phyloP scores from a whole-genome alignment of 2,329 filamentous ascomycete genomes.

The Colletotrichum tropicicola region DNA sequence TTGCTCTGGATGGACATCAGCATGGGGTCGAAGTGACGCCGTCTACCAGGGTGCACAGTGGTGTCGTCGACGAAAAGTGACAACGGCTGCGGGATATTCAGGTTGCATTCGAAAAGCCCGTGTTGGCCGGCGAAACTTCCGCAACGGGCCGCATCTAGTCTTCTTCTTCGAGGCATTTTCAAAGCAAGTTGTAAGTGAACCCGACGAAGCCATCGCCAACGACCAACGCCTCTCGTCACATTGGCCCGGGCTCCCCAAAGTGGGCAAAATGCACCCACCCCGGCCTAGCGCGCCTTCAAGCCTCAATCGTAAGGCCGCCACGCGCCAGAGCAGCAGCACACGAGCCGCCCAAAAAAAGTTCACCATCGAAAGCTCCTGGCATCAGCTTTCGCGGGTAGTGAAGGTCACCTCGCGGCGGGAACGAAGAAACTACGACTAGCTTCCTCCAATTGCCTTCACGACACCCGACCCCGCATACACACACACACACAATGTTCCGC shows the following conservation, averaged over 20 bases:
- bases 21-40: too few species aligned
- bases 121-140: too few species aligned
- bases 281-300: background rate
- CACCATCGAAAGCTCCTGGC: slow-evolving; percentile 25
- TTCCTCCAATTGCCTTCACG: background rate
- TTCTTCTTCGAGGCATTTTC: background rate
- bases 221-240: background rate
- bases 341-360: slow-evolving; percentile 31
- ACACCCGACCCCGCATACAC: slow-evolving; percentile 31
- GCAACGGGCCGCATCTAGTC: background rate
- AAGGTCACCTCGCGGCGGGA: slow-evolving; percentile 22
- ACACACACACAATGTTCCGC: slow-evolving; percentile 56
- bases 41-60: too few species aligned
- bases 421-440: background rate
- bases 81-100: too few species aligned
- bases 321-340: slow-evolving; percentile 18
- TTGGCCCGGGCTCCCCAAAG: slow-evolving; percentile 1
- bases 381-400: slow-evolving; percentile 10
- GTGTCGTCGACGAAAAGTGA: too few species aligned
- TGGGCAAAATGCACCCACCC: slow-evolving; percentile 2
- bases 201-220: slow-evolving; percentile 11
- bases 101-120: too few species aligned
- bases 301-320: slow-evolving; percentile 30
- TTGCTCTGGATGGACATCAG: background rate
- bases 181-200: background rate